Evolutionary conservation across 352 stramenopile genomes (phyloP), one percentile per base, ranked within the genome.

Genomic region (Phytopythium montanum): DNA sequence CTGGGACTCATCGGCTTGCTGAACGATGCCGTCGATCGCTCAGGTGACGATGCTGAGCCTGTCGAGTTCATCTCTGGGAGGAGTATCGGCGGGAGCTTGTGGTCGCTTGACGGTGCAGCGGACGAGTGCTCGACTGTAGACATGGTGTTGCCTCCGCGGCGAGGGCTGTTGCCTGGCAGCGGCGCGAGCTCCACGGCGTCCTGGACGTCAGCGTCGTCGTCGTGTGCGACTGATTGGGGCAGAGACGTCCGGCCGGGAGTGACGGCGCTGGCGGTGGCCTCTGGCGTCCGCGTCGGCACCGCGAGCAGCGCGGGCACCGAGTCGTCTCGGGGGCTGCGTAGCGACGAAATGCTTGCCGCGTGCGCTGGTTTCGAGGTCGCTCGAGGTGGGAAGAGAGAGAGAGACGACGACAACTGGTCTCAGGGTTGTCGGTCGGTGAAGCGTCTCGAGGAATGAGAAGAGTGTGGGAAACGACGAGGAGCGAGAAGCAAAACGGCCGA

Each of bases 161-260:
- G 14, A 13, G 34, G 33, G 14, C 4, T 33, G 33, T 5, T 23
- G 34, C 21, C 6, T 54, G 42, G 64, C 48, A 72, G 67, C 36
- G 65, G 62, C 57, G 61, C 65, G 49, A 72, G 29, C 10, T 31
- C 57, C 16, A 54, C 64, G 54, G 56, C 45, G 33, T 51, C 48
- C 36, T 68, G 59, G 28, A 53, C 25, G 14, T 56, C 39, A 60
- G 56, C 25, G 14, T 56, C 39, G 63, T 49, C 61, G 28, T 57
- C 61, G 66, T 68, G 65, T 2, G 51, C 41, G 34, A 57, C 52
- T 4, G 34, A n/a, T 10, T 36, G 52, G 0, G 52, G 52, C 33
- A 57, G 52, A 13, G 34, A 46, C 16, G 36, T 45, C 2, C 23
- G 52, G 2, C 9, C 21, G 21, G 52, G 25, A 38, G n/a, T 25